Base-by-base conservation (phyloP, 768 basidiomycete species). In the Boletus rubroflammeus region DNA sequence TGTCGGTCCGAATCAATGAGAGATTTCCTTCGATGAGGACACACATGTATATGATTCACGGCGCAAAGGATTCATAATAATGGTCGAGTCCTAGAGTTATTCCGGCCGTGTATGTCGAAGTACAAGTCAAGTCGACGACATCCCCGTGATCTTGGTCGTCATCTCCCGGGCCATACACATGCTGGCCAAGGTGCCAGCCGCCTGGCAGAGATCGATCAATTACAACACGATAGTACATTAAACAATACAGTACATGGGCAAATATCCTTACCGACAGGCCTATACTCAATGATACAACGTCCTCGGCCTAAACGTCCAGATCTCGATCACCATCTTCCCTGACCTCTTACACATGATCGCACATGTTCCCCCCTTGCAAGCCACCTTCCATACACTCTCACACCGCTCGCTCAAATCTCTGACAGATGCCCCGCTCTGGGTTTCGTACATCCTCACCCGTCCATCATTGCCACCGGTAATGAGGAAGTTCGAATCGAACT, bases 391-490 rank as follows among this genome's bases (percentile, higher is more conserved):
- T 49, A 93, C 85, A 53, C 81, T 83, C 67, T 95, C 92, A 55
- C 86, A 86, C 23, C 79, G 80, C 54, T 86, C 85, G 44, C 79
- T 85, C 64, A 96, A 66, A 63, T 94, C 93, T 51, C 94, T 75
- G 59, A 96, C 81, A 66, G 82, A 78, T 9, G 15, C 39, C 23
- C 90, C 91, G 15, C 81, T 85, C 55, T 73, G 71, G 10, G 77
- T 81, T 69, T 84, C 88, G 71, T 79, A 94, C 65, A 94, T 66
- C 60, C 84, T 72, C 56, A 89, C 92, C 4, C 89, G 78, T 7
- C 93, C 93, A 60, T 94, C 93, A 62, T 90, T 92, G 36, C 92
- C 92, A 19, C 86, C 83, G 0, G 87, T 90, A 41, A 95, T 84
- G 57, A 95, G 80, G 73, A 89, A 91, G 41, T 83, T 78, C 10